Base-by-base conservation (phyloP, 805 yeast genomes). In the Torulaspora delbrueckii region DNA sequence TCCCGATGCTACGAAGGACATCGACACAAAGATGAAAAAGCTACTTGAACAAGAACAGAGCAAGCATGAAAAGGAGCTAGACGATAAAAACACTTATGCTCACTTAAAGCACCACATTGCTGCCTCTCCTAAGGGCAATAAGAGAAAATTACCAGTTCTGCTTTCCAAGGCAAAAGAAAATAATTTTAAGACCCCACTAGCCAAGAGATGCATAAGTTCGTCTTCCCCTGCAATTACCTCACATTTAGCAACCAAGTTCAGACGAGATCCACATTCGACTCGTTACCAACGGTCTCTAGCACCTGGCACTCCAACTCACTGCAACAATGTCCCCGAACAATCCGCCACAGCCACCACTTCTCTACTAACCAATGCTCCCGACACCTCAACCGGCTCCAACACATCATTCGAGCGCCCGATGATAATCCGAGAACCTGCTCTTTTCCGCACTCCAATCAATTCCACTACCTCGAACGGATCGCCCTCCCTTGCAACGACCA, bases 71-170 rank as follows among this genome's bases (percentile, higher is more conserved):
- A 44, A 50, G 25, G 42, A 47, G 4, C 45, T 45, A 8, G 50
- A 54, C 34, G 51, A 49, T 16, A 52, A 52, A 37, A 56, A 60
- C 32, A 59, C 65, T 8, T 63, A 62, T 39, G 57, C 60, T 1
- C 60, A 62, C 49, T 46, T 62, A 35, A 57, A 55, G 37, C 50
- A 58, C 0, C 67, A 63, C 44, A 48, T 62, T 22, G 51, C 53
- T 2, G 65, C 65, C 3, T 63, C 67, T 2, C 63, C 67, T 8
- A 59, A 51, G 30, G 16, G 48, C 35, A 52, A 51, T 35, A 61
- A 55, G 34, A 49, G 59, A 14, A 65, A 65, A 44, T 42, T 65
- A 22, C 65, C 68, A 12, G 63, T 65, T 3, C 47, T 64, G 6
- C 43, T 58, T 3, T 63, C 68, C 7, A 64, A 56, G 26, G 49